Conservation (phyloP, 371 early-diverging fungal genomes). For the Syncephalastrum sp. region DNA sequence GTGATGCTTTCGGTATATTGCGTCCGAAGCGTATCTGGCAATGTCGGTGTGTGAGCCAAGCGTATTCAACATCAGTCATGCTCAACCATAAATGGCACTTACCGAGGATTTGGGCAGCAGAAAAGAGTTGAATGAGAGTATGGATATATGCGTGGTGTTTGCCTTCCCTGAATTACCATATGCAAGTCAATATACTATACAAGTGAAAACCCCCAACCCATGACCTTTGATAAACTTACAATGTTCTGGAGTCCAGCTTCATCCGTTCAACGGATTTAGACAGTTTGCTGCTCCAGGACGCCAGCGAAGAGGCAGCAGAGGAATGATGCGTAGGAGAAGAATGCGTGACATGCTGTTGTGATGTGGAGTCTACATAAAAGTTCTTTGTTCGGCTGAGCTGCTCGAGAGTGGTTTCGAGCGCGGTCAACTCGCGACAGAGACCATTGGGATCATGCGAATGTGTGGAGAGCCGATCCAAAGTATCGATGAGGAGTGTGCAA, state of each 20-base stretch:
- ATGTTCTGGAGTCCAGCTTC: constrained; percentile 22
- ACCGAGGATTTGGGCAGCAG: constrained; percentile 27
- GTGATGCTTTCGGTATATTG: constrained; percentile 13
- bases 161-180: constrained; percentile 13
- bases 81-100: constrained; percentile 3
- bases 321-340: not conserved
- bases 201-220: too few species aligned
- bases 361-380: not conserved
- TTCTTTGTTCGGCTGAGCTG: constrained; percentile 1
- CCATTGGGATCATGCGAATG: constrained; percentile 8
- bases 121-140: constrained; percentile 25
- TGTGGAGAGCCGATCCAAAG: constrained; percentile 19
- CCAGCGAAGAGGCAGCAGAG: constrained; percentile 6
- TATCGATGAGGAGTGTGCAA: constrained; percentile 21
- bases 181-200: too few species aligned
- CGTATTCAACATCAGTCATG: not conserved
- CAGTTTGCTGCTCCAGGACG: constrained; percentile 31
- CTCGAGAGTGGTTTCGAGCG: constrained; percentile 20
- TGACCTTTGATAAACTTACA: constrained; percentile 13
- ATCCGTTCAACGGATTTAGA: constrained; percentile 37
- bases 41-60: not conserved
- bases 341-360: constrained; percentile 20
- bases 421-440: constrained; percentile 7
- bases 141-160: constrained; percentile 29
- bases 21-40: constrained; percentile 22